These are phyloP conservation scores for Penicillium argentinense DNA, from an alignment of 495 filamentous ascomycete genomes.

Conservation along the genomic window DNA sequence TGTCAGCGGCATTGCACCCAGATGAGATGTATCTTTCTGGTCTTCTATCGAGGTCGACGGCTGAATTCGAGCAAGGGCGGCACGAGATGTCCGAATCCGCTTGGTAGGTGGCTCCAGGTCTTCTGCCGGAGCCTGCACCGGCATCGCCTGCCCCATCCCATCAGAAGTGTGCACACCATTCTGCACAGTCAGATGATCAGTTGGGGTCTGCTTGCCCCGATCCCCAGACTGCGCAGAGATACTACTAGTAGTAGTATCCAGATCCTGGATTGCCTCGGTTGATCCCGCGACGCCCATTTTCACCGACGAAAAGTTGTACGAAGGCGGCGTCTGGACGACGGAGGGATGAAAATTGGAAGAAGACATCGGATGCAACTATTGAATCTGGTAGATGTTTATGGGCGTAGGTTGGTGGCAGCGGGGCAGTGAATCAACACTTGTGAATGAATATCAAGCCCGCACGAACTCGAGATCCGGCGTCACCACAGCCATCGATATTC, in stretches of 20 bases:
- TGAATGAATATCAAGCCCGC: background rate
- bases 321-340: background rate
- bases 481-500: slow-evolving; percentile 7
- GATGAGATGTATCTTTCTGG: no score
- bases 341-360: background rate
- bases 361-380: background rate
- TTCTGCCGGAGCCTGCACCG: slow-evolving; percentile 1
- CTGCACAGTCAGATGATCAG: slow-evolving; percentile 11
- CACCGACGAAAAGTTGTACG: slow-evolving; percentile 9
- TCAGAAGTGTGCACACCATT: slow-evolving; percentile 5
- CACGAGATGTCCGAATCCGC: slow-evolving; percentile 15
- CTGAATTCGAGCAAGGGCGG: slow-evolving; percentile 3
- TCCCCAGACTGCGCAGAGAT: no score
- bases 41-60: slow-evolving; percentile 2
- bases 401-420: no score
- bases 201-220: slow-evolving; percentile 11
- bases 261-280: slow-evolving; percentile 12
- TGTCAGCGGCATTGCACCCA: no score
- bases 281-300: slow-evolving; percentile 18
- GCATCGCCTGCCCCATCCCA: background rate
- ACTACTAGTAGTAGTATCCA: no score
- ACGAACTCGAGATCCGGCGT: slow-evolving; percentile 7
- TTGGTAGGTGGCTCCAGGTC: slow-evolving; percentile 19
- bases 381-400: background rate
- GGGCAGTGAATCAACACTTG: background rate